Percentiles rank a stretch among this genome's conserved stretches.
Evolutionary conservation across 2,329 filamentous ascomycete genomes (phyloP).

Genomic region (Zymoseptoria crescenta): DNA sequence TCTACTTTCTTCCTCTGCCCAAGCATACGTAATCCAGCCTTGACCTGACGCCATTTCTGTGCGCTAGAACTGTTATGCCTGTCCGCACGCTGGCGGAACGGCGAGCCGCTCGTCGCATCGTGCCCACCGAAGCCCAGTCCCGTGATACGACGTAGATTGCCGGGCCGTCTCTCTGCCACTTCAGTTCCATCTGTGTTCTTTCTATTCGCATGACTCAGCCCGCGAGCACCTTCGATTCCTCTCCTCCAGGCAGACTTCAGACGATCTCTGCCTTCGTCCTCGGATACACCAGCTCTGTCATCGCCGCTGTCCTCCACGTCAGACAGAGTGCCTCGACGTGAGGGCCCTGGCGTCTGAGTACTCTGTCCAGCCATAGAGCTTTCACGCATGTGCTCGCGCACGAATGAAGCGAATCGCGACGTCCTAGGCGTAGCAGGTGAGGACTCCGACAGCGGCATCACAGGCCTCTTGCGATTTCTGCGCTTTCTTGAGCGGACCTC

Average conservation of each 20-base stretch:
- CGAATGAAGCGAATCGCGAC: slow-evolving; percentile 44
- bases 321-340: slow-evolving; percentile 42
- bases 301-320: slow-evolving; percentile 31
- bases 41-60: slow-evolving; percentile 87
- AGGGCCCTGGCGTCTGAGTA: slow-evolving; percentile 54
- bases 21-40: slow-evolving; percentile 74
- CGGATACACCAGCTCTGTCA: slow-evolving; percentile 41
- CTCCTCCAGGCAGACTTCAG: slow-evolving; percentile 41
- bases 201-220: slow-evolving; percentile 37
- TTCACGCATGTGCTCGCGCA: slow-evolving; percentile 36
- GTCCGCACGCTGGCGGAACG: slow-evolving; percentile 39
- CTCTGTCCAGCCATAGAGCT: slow-evolving; percentile 40
- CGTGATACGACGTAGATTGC: slow-evolving; percentile 41
- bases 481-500: slow-evolving; percentile 53
- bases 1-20: slow-evolving; percentile 75
- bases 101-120: slow-evolving; percentile 30
- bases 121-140: slow-evolving; percentile 35
- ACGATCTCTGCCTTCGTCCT: slow-evolving; percentile 44
- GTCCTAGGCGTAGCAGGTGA: slow-evolving; percentile 59
- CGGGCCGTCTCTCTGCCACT: slow-evolving; percentile 34
- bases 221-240: slow-evolving; percentile 40
- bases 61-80: slow-evolving; percentile 47
- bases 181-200: slow-evolving; percentile 25
- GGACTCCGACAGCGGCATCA: slow-evolving; percentile 50
- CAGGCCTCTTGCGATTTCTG: slow-evolving; percentile 54